phyloP scores from a whole-genome alignment of 371 early-diverging fungal genomes.

The Mortierella sp. region DNA sequence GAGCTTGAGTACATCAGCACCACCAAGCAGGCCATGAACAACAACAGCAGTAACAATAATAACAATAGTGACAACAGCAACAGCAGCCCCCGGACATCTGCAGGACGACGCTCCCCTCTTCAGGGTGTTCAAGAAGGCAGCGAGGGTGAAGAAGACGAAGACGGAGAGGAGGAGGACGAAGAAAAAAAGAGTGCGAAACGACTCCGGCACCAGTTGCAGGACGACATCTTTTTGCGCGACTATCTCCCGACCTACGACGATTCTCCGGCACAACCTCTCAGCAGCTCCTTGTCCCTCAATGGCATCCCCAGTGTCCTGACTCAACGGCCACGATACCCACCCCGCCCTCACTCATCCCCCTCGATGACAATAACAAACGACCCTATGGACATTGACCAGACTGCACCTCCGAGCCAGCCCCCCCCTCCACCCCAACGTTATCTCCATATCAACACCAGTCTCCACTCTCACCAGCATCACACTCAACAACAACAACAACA shows the following conservation, averaged over 20 bases:
- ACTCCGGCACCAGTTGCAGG: slow-evolving; percentile 5
- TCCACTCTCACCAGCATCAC: slow-evolving; percentile 1
- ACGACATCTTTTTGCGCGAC: slow-evolving; percentile 8
- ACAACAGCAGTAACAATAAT: neutral
- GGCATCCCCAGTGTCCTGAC: neutral
- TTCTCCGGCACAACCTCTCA: neutral
- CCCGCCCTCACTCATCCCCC: neutral
- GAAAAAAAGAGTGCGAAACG: neutral
- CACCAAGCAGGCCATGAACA: neutral
- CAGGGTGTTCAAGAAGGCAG: neutral
- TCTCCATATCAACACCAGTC: neutral
- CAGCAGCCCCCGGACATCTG: neutral
- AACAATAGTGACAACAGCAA: neutral
- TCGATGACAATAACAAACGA: neutral
- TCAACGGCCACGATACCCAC: neutral
- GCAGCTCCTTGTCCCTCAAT: neutral
- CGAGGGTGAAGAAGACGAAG: neutral
- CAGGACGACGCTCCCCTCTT: no score
- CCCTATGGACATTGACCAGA: neutral
- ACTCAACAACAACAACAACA: slow-evolving; percentile 14
- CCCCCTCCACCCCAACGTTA: neutral
- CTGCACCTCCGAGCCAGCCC: neutral
- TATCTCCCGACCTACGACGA: neutral
- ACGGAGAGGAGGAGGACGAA: neutral
- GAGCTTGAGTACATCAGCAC: slow-evolving; percentile 16